Conservation (phyloP, 2,329 filamentous ascomycete genomes). For the Phialophora tarda region DNA sequence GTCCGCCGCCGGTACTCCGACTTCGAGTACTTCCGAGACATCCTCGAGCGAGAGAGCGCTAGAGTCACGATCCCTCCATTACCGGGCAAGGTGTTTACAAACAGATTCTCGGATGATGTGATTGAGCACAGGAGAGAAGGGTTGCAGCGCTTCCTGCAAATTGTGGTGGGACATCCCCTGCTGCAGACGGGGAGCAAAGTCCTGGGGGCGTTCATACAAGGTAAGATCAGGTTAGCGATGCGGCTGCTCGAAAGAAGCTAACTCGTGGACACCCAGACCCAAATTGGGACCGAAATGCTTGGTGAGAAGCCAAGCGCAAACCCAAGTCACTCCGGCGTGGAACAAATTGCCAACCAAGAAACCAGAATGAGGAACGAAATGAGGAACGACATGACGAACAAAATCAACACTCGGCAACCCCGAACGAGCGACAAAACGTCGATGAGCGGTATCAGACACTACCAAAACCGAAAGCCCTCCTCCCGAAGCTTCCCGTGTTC, state of each 20-base stretch:
- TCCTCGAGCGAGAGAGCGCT: slow-evolving; percentile 91
- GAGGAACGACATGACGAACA: slow-evolving; percentile 21
- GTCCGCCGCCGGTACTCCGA: slow-evolving; percentile 95
- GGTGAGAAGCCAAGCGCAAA: slow-evolving; percentile 55
- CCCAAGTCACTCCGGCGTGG: not conserved
- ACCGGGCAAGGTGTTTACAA: slow-evolving; percentile 96
- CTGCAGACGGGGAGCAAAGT: slow-evolving; percentile 98
- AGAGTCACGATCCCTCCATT: slow-evolving; percentile 89
- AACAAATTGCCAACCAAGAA: slow-evolving; percentile 4
- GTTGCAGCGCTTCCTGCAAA: slow-evolving; percentile 93
- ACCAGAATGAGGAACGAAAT: slow-evolving; percentile 16
- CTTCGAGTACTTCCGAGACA: slow-evolving; percentile 98
- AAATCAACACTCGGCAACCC: not conserved
- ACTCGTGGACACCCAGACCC: slow-evolving; percentile 48
- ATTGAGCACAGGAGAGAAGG: slow-evolving; percentile 93
- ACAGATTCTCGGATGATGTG: slow-evolving; percentile 96
- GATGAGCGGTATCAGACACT: slow-evolving; percentile 2
- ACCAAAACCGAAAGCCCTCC: not conserved
- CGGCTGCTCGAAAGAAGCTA: not conserved
- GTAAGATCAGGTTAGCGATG: slow-evolving; percentile 55
- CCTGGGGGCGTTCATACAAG: slow-evolving; percentile 93
- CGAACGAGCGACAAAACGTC: not conserved
- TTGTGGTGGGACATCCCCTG: slow-evolving; percentile 94
- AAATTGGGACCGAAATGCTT: slow-evolving; percentile 85
- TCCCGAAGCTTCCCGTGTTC: slow-evolving; percentile 5